These are phyloP conservation scores for Colletotrichum sp. DNA, from an alignment of 2,329 filamentous ascomycete genomes.

Conservation along the genomic window DNA sequence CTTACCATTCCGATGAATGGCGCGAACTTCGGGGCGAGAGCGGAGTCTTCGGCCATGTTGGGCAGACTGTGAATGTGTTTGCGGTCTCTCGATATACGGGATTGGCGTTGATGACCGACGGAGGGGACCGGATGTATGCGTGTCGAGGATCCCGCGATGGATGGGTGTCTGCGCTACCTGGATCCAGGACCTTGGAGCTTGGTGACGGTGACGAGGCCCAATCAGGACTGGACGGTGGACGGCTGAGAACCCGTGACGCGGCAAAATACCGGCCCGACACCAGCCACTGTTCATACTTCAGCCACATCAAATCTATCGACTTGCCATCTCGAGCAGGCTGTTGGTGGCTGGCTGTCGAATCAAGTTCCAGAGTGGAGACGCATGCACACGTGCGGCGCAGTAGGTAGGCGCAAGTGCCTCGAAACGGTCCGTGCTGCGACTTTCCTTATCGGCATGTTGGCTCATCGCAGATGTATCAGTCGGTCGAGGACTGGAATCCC, in stretches of 20 bases:
- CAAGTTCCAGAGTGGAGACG: background rate
- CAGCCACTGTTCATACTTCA: background rate
- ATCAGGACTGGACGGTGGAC: conserved; percentile 13
- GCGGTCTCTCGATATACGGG: conserved; percentile 10
- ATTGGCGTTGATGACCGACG: conserved; percentile 24
- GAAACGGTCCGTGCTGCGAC: background rate
- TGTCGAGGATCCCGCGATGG: conserved; percentile 19
- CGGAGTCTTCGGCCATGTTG: conserved; percentile 60
- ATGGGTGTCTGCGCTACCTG: conserved; percentile 18
- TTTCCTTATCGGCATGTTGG: background rate
- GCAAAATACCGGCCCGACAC: conserved; percentile 10
- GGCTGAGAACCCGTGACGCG: conserved; percentile 21
- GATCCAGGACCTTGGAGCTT: conserved; percentile 22
- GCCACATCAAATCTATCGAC: background rate
- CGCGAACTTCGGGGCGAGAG: conserved; percentile 79
- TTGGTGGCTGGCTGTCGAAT: background rate
- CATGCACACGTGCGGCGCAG: background rate
- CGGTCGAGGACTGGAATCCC: background rate
- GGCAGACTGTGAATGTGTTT: background rate
- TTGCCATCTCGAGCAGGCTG: background rate
- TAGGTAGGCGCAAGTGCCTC: background rate
- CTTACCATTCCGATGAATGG: conserved; percentile 89
- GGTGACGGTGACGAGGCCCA: conserved; percentile 20
- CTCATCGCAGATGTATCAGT: background rate
- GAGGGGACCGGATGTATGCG: conserved; percentile 19